Conservation (phyloP, 208 protist species). For the Acanthamoeba rhysodes region DNA sequence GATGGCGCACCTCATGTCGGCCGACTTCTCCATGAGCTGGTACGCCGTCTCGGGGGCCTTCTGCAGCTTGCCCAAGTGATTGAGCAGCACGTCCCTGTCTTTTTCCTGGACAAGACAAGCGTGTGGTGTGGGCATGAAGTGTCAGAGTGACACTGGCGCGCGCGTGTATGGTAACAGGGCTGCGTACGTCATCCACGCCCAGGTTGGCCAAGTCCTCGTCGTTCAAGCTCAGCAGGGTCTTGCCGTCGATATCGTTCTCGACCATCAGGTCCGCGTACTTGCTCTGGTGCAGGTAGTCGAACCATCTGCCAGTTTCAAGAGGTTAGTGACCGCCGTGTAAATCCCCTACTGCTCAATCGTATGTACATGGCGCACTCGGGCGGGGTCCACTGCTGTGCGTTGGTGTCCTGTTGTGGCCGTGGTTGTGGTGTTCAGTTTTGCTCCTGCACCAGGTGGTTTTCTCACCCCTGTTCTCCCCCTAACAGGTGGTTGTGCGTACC, state of each 20-base stretch:
- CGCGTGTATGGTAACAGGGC: neutral
- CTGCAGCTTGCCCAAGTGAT: neutral
- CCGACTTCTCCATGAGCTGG: neutral
- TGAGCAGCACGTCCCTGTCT: neutral
- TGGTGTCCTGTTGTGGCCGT: neutral
- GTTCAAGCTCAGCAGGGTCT: slow-evolving; percentile 33
- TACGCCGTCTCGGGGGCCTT: neutral
- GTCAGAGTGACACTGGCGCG: neutral
- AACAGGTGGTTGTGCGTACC: no score
- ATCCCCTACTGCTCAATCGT: neutral
- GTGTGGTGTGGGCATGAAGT: no score
- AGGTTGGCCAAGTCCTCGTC: slow-evolving; percentile 31
- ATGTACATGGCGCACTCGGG: slow-evolving; percentile 49
- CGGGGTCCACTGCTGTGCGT: slow-evolving; percentile 48
- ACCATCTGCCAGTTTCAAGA: neutral
- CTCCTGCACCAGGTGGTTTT: neutral
- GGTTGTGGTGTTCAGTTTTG: neutral
- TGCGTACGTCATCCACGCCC: slow-evolving; percentile 24
- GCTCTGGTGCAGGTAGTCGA: slow-evolving; percentile 23
- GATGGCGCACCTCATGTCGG: no score
- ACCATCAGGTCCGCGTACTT: slow-evolving; percentile 52
- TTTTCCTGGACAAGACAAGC: neutral
- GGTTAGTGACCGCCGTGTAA: neutral
- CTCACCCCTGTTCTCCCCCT: neutral
- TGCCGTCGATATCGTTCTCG: slow-evolving; percentile 51